Percentiles rank a stretch among this genome's conserved stretches.
These are phyloP conservation scores for Fusarium buharicum DNA, from an alignment of 2,329 filamentous ascomycete species.

Conservation along the genomic window DNA sequence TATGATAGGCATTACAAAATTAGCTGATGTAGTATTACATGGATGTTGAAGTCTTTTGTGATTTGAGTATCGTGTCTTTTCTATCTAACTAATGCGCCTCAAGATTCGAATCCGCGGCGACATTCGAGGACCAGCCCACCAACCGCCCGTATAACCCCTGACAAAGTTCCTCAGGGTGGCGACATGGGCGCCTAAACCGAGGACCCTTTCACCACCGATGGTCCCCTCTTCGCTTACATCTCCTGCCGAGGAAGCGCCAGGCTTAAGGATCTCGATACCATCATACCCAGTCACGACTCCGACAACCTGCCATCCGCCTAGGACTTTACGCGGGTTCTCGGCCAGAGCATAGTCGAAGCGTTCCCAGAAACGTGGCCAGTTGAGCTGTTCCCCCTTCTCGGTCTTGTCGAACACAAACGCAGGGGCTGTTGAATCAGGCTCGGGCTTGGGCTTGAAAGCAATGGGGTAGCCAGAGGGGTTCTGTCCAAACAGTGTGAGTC, in stretches of 20 bases:
- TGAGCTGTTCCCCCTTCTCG: conserved; percentile 57
- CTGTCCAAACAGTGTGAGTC: conserved; percentile 73
- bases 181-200: conserved; percentile 59
- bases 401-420: conserved; percentile 69
- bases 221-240: conserved; percentile 20
- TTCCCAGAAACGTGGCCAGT: conserved; percentile 67
- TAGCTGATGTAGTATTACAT: conserved; percentile 29
- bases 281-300: conserved; percentile 67
- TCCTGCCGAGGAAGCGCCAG: conserved; percentile 49
- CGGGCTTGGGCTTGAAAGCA: conserved; percentile 41
- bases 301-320: conserved; percentile 66
- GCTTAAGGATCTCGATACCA: conserved; percentile 67
- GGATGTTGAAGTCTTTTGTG: neutral
- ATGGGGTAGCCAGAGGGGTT: conserved; percentile 54
- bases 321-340: conserved; percentile 60
- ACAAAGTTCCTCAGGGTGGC: conserved; percentile 54
- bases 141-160: conserved; percentile 64
- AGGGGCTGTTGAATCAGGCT: conserved; percentile 35
- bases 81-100: conserved; percentile 42
- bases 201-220: conserved; percentile 44
- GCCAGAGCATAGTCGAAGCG: conserved; percentile 70
- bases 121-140: conserved; percentile 73
- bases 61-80: neutral
- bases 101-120: conserved; percentile 64
- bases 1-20: conserved; percentile 32